phyloP scores from a whole-genome alignment of 768 basidiomycete species.

The Lentinula lateritia region DNA sequence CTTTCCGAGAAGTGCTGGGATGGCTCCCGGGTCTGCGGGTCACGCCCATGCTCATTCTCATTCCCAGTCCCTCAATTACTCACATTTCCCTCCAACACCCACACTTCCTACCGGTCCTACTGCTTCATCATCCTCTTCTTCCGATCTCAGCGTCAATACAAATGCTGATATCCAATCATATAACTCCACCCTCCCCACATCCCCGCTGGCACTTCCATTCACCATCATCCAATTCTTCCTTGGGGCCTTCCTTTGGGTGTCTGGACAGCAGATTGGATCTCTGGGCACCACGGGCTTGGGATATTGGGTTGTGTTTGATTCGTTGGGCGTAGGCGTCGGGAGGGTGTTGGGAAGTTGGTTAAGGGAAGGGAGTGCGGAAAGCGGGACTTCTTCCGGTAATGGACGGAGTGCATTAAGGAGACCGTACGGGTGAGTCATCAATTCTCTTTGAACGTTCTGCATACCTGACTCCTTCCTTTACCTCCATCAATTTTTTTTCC shows the following conservation, averaged over 20 bases:
- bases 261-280: slow-evolving; percentile 84
- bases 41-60: neutral
- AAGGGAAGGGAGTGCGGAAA: slow-evolving; percentile 10
- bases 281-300: slow-evolving; percentile 86
- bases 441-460: too few species aligned
- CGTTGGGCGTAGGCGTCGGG: slow-evolving; percentile 66
- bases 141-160: neutral
- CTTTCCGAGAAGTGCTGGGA: slow-evolving; percentile 7
- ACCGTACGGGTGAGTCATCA: slow-evolving; percentile 32
- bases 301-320: slow-evolving; percentile 95
- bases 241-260: slow-evolving; percentile 80
- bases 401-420: slow-evolving; percentile 53
- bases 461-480: neutral
- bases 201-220: slow-evolving; percentile 10
- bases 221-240: slow-evolving; percentile 49
- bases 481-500: neutral
- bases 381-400: too few species aligned
- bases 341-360: slow-evolving; percentile 42
- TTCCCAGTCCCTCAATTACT: neutral
- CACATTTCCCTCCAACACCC: neutral
- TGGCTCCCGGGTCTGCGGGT: neutral
- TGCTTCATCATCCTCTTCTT: neutral
- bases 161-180: neutral
- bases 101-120: neutral
- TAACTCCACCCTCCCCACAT: neutral